Evolutionary conservation across 352 stramenopile species (phyloP).

Genomic region (Achlya hypogyna): DNA sequence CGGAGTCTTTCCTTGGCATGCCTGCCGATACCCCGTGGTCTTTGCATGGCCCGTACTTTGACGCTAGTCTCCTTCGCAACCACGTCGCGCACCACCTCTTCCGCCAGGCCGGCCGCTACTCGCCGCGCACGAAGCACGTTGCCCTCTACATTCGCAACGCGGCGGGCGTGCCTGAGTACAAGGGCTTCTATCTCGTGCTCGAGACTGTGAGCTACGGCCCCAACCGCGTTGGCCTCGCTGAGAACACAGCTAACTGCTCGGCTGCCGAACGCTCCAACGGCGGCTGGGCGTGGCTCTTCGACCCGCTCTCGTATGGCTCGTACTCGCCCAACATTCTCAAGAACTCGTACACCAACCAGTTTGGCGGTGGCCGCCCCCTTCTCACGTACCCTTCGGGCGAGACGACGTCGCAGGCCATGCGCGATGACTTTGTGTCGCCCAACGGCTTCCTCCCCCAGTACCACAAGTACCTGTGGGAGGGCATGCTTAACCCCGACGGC

Average conservation of each 20-base stretch:
- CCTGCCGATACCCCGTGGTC: conserved; percentile 58
- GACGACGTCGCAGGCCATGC: conserved; percentile 55
- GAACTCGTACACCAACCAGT: conserved; percentile 74
- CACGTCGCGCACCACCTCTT: conserved; percentile 74
- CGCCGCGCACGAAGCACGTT: conserved; percentile 47
- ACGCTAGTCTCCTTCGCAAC: conserved; percentile 64
- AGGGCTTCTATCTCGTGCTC: conserved; percentile 60
- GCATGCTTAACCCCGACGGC: conserved; percentile 54
- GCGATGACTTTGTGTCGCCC: conserved; percentile 56
- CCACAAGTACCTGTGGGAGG: conserved; percentile 59
- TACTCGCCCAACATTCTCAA: conserved; percentile 70
- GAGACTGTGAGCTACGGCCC: conserved; percentile 69
- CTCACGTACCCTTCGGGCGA: conserved; percentile 45
- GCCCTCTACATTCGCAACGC: conserved; percentile 56
- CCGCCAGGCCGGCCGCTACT: conserved; percentile 56
- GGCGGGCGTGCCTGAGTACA: conserved; percentile 33
- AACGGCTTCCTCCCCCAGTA: conserved; percentile 52
- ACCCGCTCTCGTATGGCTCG: conserved; percentile 49
- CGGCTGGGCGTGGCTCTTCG: conserved; percentile 74
- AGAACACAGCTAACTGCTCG: conserved; percentile 35
- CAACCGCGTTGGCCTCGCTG: conserved; percentile 52
- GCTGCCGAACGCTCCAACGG: conserved; percentile 38
- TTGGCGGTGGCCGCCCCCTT: conserved; percentile 53
- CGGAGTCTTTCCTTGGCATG: conserved; percentile 40
- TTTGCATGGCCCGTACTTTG: conserved; percentile 64